Evolutionary conservation across 805 yeast species (phyloP).

Genomic region (Cyberlindnera petersonii): DNA sequence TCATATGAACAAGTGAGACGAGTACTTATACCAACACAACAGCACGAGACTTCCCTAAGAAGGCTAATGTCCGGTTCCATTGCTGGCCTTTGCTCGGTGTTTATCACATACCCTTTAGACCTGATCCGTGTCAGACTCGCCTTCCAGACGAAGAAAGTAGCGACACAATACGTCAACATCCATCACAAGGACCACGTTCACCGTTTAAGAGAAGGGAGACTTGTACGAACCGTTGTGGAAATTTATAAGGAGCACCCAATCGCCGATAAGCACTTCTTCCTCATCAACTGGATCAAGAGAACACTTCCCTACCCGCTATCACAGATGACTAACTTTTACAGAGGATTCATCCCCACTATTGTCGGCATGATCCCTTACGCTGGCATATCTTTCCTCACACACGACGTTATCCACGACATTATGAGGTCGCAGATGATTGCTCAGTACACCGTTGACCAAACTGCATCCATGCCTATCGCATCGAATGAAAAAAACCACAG

Average conservation of each 20-base stretch:
- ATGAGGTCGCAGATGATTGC: constrained; percentile 60
- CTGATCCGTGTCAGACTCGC: constrained; percentile 88
- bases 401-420: constrained; percentile 85
- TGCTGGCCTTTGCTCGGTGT: constrained; percentile 84
- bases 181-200: constrained; percentile 24
- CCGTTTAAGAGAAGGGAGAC: constrained; percentile 29
- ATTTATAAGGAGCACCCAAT: constrained; percentile 28
- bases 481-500: constrained; percentile 20
- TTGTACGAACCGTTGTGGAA: constrained; percentile 22
- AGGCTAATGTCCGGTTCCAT: constrained; percentile 85
- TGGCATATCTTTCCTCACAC: constrained; percentile 94
- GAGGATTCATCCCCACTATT: constrained; percentile 93
- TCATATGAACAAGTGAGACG: constrained; percentile 91
- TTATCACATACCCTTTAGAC: constrained; percentile 89
- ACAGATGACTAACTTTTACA: constrained; percentile 60
- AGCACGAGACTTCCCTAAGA: constrained; percentile 74
- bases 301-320: constrained; percentile 21
- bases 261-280: constrained; percentile 18
- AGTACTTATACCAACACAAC: constrained; percentile 67
- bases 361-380: constrained; percentile 97
- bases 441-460: constrained; percentile 42
- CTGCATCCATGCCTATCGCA: constrained; percentile 3
- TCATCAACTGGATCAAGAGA: constrained; percentile 21
- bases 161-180: constrained; percentile 15
- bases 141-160: constrained; percentile 56